These are phyloP conservation scores for Ophiostoma piceae DNA, from an alignment of 2,329 filamentous ascomycete genomes.

Conservation along the genomic window DNA sequence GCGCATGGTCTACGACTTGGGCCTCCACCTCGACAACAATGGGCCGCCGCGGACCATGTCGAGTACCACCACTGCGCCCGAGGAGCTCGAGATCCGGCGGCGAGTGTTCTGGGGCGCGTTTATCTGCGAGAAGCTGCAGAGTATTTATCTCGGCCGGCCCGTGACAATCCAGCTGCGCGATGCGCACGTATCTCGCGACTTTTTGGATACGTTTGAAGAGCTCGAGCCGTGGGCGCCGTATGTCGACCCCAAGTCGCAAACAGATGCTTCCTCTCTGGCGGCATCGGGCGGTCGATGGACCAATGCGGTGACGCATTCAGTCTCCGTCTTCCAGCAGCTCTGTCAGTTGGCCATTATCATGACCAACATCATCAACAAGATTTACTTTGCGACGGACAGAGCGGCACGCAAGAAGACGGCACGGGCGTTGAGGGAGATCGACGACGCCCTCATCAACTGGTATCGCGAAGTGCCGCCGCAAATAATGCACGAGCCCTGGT, in stretches of 20 bases:
- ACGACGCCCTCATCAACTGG: conserved; percentile 21
- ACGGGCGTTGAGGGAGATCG: conserved; percentile 8
- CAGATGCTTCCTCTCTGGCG: conserved; percentile 17
- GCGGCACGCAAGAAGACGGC: conserved; percentile 16
- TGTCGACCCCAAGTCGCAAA: conserved; percentile 27
- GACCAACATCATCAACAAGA: conserved; percentile 25
- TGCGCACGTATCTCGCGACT: conserved; percentile 33
- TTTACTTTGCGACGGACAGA: conserved; percentile 19
- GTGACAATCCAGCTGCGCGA: conserved; percentile 34
- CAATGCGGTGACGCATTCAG: conserved; percentile 24
- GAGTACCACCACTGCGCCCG: conserved; percentile 31
- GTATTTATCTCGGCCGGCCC: conserved; percentile 35
- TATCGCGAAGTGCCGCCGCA: conserved; percentile 20
- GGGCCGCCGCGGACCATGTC: not conserved
- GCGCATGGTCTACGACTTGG: conserved; percentile 38
- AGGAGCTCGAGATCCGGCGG: conserved; percentile 32
- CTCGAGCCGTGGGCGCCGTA: conserved; percentile 36
- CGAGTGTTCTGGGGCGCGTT: conserved; percentile 37
- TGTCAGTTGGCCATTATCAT: conserved; percentile 25
- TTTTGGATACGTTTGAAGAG: conserved; percentile 36
- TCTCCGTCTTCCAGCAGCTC: conserved; percentile 25
- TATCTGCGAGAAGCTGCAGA: conserved; percentile 34
- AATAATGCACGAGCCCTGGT: conserved; percentile 19
- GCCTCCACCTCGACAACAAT: conserved; percentile 33
- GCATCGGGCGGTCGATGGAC: conserved; percentile 17